Percentiles rank a stretch among this genome's conserved stretches.
Conservation (phyloP, 805 yeast species). For the Saturnispora zaruensis region DNA sequence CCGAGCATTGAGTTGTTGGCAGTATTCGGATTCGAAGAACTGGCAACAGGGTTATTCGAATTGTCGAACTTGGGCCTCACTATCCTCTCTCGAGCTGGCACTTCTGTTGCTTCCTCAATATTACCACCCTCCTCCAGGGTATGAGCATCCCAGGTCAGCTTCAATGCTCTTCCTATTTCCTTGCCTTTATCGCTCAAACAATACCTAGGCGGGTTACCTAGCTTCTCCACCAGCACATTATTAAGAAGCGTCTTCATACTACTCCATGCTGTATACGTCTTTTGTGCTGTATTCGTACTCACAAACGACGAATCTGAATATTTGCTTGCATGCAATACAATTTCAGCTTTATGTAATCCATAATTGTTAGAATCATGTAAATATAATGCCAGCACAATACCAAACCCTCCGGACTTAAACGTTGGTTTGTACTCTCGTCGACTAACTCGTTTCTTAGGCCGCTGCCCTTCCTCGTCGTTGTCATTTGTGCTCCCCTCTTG, state of each 20-base stretch:
- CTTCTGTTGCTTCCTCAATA: not conserved
- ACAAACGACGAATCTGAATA: conserved; percentile 52
- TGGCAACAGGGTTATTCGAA: conserved; percentile 5
- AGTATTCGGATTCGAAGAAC: conserved; percentile 4
- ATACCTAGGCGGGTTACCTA: conserved; percentile 54
- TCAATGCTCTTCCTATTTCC: conserved; percentile 50
- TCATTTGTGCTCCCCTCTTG: conserved; percentile 4
- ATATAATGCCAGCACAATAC: conserved; percentile 55
- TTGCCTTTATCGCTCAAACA: conserved; percentile 63
- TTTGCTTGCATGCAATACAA: conserved; percentile 44
- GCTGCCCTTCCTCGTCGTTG: not conserved
- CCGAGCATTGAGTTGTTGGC: conserved; percentile 4
- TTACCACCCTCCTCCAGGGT: conserved; percentile 22
- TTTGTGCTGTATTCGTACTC: conserved; percentile 42
- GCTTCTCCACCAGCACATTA: conserved; percentile 46
- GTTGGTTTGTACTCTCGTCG: conserved; percentile 39
- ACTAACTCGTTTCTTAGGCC: not conserved
- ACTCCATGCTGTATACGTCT: conserved; percentile 62
- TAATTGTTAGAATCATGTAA: conserved; percentile 37
- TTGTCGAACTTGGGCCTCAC: not conserved
- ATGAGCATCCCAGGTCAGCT: conserved; percentile 26
- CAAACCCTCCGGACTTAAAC: conserved; percentile 77
- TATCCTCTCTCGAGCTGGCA: not conserved
- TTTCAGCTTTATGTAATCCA: conserved; percentile 60
- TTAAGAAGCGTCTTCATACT: conserved; percentile 54